Conservation (phyloP, 331 rosid genomes). For the Arachis monticola region DNA sequence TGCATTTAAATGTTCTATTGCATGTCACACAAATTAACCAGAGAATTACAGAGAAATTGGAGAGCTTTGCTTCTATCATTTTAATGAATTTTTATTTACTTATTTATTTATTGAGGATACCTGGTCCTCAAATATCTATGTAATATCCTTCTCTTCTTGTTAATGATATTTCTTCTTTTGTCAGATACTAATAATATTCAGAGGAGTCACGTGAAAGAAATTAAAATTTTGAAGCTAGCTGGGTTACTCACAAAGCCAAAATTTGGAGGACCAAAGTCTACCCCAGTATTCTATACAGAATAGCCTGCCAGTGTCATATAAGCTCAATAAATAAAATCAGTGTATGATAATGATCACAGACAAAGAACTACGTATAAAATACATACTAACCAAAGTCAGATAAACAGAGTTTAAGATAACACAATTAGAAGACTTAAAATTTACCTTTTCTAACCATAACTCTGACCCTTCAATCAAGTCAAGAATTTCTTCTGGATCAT, state of each 20-base stretch:
- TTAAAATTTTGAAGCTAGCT: constrained; percentile 26
- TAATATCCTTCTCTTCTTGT: no score
- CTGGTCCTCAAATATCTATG: no score
- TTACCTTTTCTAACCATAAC: constrained; percentile 92
- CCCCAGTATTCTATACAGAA: constrained; percentile 92
- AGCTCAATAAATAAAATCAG: constrained; percentile 27
- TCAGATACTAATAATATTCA: no score
- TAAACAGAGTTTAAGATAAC: constrained; percentile 32
- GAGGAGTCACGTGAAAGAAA: neutral
- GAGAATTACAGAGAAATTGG: no score
- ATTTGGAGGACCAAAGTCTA: constrained; percentile 91
- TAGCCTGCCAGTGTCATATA: constrained; percentile 63
- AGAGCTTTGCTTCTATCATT: no score
- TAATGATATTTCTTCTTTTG: no score
- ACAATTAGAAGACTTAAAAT: constrained; percentile 32
- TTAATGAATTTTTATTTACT: no score
- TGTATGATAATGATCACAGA: constrained; percentile 4
- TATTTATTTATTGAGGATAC: no score
- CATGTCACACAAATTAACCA: no score
- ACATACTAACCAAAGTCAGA: constrained; percentile 21
- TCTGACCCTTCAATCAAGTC: constrained; percentile 94
- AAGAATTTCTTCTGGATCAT: constrained; percentile 96
- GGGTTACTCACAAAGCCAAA: constrained; percentile 84
- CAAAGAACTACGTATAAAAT: constrained; percentile 5
- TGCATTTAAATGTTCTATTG: no score